Base-by-base conservation (phyloP, 306 rosid genomes). In the Prunus salicina region DNA sequence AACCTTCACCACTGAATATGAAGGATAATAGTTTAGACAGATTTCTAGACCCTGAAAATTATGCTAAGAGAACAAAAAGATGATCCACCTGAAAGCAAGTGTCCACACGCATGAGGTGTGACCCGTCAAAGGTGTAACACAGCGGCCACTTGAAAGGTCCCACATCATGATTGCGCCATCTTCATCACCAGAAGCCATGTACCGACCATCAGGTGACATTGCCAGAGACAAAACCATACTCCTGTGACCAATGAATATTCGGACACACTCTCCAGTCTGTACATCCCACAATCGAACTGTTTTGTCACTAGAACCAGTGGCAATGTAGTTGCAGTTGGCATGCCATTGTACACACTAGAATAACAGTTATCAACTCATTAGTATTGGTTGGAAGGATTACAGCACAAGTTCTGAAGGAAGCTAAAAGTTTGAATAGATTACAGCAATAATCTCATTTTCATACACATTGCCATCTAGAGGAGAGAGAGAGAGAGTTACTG, bases 291-390 rank as follows among this genome's bases (percentile, higher is more conserved):
- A 79, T 76, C 99, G 78, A 46, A 93, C 99, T 20, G 97, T 92
- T 85, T 92, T 96, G 85, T 96, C 99, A 77, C 98, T 96, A 47
- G 98, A 96, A 47, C 99, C 99, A 25, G 99, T 92, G 32, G 98
- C 97, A 28, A 96, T 86, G 86, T 96, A 96, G 89, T 96, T 96
- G 96, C 99, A 96, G 91, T 96, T 96, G 86, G 82, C 87, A 81
- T 96, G 99, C 99, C 99, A 96, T 85, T 96, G 99, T 70, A 96
- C 96, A 63, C 98, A 91, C 99, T 89, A 71, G 8, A 74, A 71
- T 58, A 69, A 71, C 69, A 67, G 27, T 16, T 79, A 34, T 55
- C 45, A 75, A 78, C 52, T 72, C 76, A 74, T 74, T 18, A 74
- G 76, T 41, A 55, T 76, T 67, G 57, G 45, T 55, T 34, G 16